Percentiles rank a stretch among this genome's conserved stretches.
These are phyloP conservation scores for Mrakia frigida DNA, from an alignment of 768 basidiomycete species.

Conservation along the genomic window DNA sequence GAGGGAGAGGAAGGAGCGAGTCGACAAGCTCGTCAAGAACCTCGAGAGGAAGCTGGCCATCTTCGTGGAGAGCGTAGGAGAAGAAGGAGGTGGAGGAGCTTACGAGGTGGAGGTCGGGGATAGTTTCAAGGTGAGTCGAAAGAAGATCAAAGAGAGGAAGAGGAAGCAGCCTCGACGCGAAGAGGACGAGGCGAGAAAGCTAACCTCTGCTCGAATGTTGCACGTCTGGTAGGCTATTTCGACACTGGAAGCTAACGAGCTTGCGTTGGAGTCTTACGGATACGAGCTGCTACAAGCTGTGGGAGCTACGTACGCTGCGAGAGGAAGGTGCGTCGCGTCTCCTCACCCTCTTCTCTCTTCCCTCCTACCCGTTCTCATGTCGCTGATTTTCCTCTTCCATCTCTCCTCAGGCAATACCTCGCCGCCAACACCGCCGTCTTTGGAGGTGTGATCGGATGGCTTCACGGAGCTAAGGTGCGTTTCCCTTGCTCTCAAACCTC, in stretches of 20 bases:
- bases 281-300: slow-evolving; percentile 44
- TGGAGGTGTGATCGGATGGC: slow-evolving; percentile 39
- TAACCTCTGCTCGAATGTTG: background rate
- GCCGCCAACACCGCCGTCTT: slow-evolving; percentile 5
- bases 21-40: slow-evolving; percentile 43
- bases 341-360: background rate
- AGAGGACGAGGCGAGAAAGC: background rate
- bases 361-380: no score
- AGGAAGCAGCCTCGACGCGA: background rate
- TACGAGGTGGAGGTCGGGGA: slow-evolving; percentile 40
- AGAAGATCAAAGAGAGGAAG: background rate
- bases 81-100: slow-evolving; percentile 31
- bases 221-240: slow-evolving; percentile 38
- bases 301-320: slow-evolving; percentile 42
- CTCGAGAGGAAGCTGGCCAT: slow-evolving; percentile 43
- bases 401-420: slow-evolving; percentile 10
- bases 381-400: background rate
- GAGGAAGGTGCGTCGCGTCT: slow-evolving; percentile 36
- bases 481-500: slow-evolving; percentile 37
- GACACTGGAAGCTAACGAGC: slow-evolving; percentile 43
- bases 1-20: slow-evolving; percentile 34
- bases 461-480: slow-evolving; percentile 44
- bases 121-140: slow-evolving; percentile 41
- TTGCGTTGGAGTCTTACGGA: slow-evolving; percentile 45
- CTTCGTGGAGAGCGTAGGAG: slow-evolving; percentile 40